Base-by-base conservation (phyloP, 768 basidiomycete species). In the Lentinus brumalis region DNA sequence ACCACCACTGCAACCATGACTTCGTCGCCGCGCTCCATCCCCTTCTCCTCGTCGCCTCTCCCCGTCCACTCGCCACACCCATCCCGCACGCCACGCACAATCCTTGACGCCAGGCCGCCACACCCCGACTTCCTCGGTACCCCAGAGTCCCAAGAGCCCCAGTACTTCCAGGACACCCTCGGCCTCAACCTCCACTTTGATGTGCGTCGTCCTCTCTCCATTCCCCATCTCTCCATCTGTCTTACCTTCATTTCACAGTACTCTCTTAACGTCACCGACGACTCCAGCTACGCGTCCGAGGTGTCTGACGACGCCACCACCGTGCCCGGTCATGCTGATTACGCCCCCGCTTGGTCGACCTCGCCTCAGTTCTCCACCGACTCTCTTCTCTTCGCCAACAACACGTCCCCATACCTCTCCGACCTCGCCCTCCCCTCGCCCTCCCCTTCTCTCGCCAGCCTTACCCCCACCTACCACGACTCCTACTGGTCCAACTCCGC, bases 121-220 rank as follows among this genome's bases (percentile, higher is more conserved):
- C 46, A 49, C 46, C 46, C 46, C 31, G 57, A 58, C 32, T 58
- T 54, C 31, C 47, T 62, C 40, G 29, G 52, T 14, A 18, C 46
- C 18, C n/a, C n/a, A 46, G 38, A 46, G 18, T n/a, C 56, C n/a
- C 30, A 53, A n/a, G 35, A 56, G 9, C 51, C 53, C 21, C 51
- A 32, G 4, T 59, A 53, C 12, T 26, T 35, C 12, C 46, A 62
- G 1, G 51, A 53, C 10, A 9, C 56, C 6, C 61, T 62, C 14
- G 61, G 51, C 14, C 61, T 62, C 18, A 16, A 58, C 38, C 40
- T 53, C 14, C 40, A 49, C 32, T 11, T n/a, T 14, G 59, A 56
- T 31, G 58, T 54, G 12, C 2, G 46, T 49, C 46, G 6, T 58
- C 30, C 14, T 14, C 29, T 35, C 59, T 12, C 9, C 11, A 29